Evolutionary conservation across 164 flowering plant genomes (phyloP).

Genomic region (Protea cynaroides): DNA sequence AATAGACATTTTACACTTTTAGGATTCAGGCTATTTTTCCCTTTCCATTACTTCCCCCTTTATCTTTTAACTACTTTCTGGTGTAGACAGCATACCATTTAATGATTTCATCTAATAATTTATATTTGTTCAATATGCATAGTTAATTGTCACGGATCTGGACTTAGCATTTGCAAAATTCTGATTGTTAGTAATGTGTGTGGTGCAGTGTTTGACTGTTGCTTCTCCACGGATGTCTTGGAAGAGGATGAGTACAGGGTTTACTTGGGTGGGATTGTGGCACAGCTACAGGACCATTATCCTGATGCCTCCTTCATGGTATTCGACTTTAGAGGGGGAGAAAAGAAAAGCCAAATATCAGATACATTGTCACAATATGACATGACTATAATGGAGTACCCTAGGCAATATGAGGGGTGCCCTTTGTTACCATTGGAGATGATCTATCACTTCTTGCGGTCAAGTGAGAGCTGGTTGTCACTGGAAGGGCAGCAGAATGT

Average conservation of each 20-base stretch:
- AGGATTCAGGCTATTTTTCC: neutral
- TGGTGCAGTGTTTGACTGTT: constrained; percentile 86
- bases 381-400: constrained; percentile 97
- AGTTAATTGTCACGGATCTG: too few species aligned
- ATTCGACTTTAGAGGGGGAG: constrained; percentile 87
- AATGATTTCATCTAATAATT: too few species aligned
- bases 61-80: neutral
- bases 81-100: too few species aligned
- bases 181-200: neutral
- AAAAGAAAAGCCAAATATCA: constrained; percentile 67
- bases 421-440: constrained; percentile 78
- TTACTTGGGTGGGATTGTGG: constrained; percentile 82
- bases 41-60: neutral
- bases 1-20: neutral
- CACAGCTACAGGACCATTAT: constrained; percentile 74
- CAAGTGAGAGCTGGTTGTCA: constrained; percentile 94
- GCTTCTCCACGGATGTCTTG: constrained; percentile 86
- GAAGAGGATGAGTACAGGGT: constrained; percentile 78
- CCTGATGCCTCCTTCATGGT: constrained; percentile 96
- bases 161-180: neutral
- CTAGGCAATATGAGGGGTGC: constrained; percentile 85
- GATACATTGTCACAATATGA: constrained; percentile 75
- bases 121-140: too few species aligned
- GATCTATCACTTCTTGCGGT: constrained; percentile 83
- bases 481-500: constrained; percentile 90